phyloP scores from a whole-genome alignment of 169 alveolate species.

The Plasmodium vivax region DNA sequence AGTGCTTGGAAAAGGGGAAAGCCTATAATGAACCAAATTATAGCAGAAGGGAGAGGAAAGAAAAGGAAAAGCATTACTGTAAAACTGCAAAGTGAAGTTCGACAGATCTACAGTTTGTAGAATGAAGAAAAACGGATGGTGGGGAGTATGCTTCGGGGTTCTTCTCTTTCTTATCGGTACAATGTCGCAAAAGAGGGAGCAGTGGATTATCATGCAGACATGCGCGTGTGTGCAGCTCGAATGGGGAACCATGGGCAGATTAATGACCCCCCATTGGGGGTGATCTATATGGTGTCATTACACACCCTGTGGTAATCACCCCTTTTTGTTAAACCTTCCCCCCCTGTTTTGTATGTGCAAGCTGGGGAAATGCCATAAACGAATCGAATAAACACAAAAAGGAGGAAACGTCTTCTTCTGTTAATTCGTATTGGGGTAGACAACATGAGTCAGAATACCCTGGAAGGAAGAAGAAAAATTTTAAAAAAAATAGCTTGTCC shows the following conservation, averaged over 20 bases:
- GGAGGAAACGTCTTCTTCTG: not conserved
- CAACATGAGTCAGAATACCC: not conserved
- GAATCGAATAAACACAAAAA: conserved; percentile 4
- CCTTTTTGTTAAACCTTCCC: not conserved
- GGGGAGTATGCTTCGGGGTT: not conserved
- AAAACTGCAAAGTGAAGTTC: not conserved
- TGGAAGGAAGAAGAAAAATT: not conserved
- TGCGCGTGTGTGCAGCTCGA: not conserved
- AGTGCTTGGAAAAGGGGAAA: not conserved
- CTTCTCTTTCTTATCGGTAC: not conserved
- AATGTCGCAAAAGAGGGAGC: not conserved
- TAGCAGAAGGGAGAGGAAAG: not conserved
- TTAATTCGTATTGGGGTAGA: not conserved
- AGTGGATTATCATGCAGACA: not conserved
- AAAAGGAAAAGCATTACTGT: not conserved
- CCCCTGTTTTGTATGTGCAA: not conserved
- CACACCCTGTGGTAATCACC: not conserved
- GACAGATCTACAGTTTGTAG: not conserved
- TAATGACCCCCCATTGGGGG: not conserved
- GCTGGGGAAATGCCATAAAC: conserved; percentile 10
- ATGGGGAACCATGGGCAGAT: not conserved
- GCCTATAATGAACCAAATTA: not conserved
- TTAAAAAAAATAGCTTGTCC: not conserved
- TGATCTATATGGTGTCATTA: not conserved
- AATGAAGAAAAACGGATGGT: not conserved